Conservation (phyloP, 768 basidiomycete species). For the Galerina sulciceps region DNA sequence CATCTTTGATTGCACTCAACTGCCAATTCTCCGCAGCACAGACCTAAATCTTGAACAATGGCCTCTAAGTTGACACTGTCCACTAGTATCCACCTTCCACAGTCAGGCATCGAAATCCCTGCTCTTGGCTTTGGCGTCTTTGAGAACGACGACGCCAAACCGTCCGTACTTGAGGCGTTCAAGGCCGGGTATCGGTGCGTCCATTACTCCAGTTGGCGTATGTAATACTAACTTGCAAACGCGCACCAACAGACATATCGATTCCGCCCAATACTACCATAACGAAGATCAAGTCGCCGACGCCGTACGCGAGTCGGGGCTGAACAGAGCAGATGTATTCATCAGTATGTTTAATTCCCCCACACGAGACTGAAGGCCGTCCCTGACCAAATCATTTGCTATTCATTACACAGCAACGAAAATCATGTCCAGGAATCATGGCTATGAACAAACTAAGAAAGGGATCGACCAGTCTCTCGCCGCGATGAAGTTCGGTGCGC, state of each 20-base stretch:
- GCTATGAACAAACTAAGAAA: slow-evolving; percentile 59
- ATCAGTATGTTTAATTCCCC: slow-evolving; percentile 51
- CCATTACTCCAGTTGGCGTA: neutral
- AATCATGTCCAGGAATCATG: slow-evolving; percentile 53
- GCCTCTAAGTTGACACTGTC: slow-evolving; percentile 17
- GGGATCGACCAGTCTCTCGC: slow-evolving; percentile 56
- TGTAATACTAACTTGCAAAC: neutral
- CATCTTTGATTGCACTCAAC: neutral
- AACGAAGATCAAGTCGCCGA: slow-evolving; percentile 67
- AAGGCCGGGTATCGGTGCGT: slow-evolving; percentile 60
- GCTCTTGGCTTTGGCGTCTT: slow-evolving; percentile 72
- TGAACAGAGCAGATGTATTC: slow-evolving; percentile 63
- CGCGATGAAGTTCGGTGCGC: slow-evolving; percentile 59
- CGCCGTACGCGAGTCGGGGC: slow-evolving; percentile 55
- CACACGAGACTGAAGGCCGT: no score
- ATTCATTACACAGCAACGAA: slow-evolving; percentile 58
- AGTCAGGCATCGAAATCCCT: slow-evolving; percentile 59
- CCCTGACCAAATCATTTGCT: neutral
- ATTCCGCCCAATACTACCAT: slow-evolving; percentile 69
- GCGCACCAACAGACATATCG: slow-evolving; percentile 48
- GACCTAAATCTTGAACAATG: neutral
- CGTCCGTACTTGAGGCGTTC: slow-evolving; percentile 63
- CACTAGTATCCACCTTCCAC: slow-evolving; percentile 14
- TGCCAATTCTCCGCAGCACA: neutral
- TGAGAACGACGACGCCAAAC: slow-evolving; percentile 56